phyloP scores from a whole-genome alignment of 176 grass and related monocot species.

The Aegilops speltoides region DNA sequence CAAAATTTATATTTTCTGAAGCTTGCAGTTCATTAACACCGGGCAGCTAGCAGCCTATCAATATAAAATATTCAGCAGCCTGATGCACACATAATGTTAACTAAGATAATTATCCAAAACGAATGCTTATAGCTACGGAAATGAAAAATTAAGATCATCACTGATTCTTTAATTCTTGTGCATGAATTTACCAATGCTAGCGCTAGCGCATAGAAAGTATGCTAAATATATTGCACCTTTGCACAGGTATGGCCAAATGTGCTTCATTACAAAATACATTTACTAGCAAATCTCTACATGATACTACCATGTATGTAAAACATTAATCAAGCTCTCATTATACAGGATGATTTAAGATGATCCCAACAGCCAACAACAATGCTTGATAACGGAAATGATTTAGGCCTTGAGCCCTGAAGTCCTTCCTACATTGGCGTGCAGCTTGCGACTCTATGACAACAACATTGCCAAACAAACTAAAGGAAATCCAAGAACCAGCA shows the following conservation, averaged over 20 bases:
- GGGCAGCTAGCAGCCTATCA: neutral
- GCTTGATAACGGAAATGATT: neutral
- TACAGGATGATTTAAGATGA: neutral
- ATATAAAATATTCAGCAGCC: slow-evolving; percentile 32
- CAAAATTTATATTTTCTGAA: slow-evolving; percentile 22
- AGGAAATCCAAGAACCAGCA: neutral
- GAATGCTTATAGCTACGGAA: slow-evolving; percentile 19
- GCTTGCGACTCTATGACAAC: neutral
- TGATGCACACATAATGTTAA: neutral
- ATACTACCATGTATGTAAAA: neutral
- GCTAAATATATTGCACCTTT: neutral
- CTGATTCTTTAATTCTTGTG: neutral
- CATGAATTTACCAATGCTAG: neutral
- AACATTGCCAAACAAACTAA: neutral
- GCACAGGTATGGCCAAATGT: neutral
- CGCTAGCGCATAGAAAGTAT: neutral
- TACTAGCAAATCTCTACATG: neutral
- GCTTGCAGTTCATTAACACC: neutral
- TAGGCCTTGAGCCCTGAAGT: neutral
- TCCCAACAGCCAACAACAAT: neutral
- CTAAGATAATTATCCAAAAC: slow-evolving; percentile 37
- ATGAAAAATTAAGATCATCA: slow-evolving; percentile 21
- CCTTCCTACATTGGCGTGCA: neutral
- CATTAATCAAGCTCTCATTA: neutral
- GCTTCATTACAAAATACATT: slow-evolving; percentile 2